phyloP scores from a whole-genome alignment of 2,329 filamentous ascomycete species.

The Dactylonectria macrodidyma region DNA sequence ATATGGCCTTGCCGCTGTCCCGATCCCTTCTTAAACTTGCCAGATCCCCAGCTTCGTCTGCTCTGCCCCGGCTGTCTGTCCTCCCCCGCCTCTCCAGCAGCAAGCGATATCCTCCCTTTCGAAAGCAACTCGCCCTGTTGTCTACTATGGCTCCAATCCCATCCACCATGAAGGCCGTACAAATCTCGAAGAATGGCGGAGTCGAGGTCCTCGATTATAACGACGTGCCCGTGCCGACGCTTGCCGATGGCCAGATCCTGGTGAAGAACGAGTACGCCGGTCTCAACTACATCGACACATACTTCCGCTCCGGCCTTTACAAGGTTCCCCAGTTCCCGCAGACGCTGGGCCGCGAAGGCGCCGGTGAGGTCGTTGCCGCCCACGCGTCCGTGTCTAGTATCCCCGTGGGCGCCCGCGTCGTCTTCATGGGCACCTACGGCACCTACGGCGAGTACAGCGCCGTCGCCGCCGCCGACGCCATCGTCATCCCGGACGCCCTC shows the following conservation, averaged over 20 bases:
- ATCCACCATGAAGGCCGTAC: conserved; percentile 78
- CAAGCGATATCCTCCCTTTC: conserved; percentile 1
- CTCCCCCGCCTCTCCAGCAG: conserved; percentile 21
- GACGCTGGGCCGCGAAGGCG: conserved; percentile 84
- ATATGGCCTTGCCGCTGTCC: conserved; percentile 36
- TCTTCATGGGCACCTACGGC: conserved; percentile 70
- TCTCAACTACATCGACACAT: conserved; percentile 92
- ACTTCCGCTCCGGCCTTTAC: conserved; percentile 91
- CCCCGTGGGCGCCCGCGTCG: conserved; percentile 78
- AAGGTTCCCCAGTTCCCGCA: conserved; percentile 76
- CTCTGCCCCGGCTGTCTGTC: background rate
- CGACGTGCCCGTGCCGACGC: conserved; percentile 77
- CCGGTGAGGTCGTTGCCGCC: conserved; percentile 77
- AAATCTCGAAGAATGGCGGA: conserved; percentile 76
- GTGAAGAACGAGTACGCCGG: conserved; percentile 86
- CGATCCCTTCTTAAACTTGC: conserved; percentile 39
- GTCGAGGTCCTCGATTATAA: conserved; percentile 80
- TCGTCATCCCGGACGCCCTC: conserved; percentile 76
- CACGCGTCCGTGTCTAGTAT: conserved; percentile 70
- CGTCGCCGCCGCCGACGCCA: conserved; percentile 66
- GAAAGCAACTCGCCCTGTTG: conserved; percentile 22
- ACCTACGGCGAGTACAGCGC: conserved; percentile 72
- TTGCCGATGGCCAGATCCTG: conserved; percentile 79
- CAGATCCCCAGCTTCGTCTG: conserved; percentile 7
- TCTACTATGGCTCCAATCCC: conserved; percentile 80